Evolutionary conservation across 1,284 basidiomycete genomes (phyloP).

Genomic region (Cutaneotrichosporon arboriforme): DNA sequence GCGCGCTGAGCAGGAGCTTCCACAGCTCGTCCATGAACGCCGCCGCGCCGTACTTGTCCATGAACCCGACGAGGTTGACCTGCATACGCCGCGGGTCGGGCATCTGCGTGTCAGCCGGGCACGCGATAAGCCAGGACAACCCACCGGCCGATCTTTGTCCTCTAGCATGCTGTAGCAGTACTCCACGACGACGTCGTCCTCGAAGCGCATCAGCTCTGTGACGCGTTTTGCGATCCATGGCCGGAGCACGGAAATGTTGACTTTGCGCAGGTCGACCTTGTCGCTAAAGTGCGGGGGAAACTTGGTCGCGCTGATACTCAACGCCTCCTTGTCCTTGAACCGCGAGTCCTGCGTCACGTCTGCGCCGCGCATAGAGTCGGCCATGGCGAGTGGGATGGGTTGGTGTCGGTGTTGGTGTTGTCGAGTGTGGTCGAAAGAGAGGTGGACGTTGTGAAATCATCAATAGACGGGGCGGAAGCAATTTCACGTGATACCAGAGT

Average conservation of each 20-base stretch:
- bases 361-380: constrained; percentile 29
- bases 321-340: constrained; percentile 91
- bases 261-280: constrained; percentile 94
- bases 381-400: neutral
- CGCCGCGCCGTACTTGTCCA: constrained; percentile 61
- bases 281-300: constrained; percentile 84
- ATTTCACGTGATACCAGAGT: too few species aligned
- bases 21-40: constrained; percentile 84
- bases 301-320: constrained; percentile 79
- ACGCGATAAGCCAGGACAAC: constrained; percentile 28
- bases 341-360: constrained; percentile 51
- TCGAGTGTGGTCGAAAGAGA: too few species aligned
- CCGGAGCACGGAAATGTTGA: constrained; percentile 66
- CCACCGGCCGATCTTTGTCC: constrained; percentile 71
- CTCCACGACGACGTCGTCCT: constrained; percentile 95
- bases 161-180: constrained; percentile 91
- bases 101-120: constrained; percentile 52
- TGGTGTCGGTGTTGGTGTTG: neutral
- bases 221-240: constrained; percentile 93
- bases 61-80: constrained; percentile 85
- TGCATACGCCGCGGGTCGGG: constrained; percentile 95
- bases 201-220: constrained; percentile 81
- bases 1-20: constrained; percentile 84
- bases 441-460: too few species aligned
- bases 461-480: too few species aligned